Base-by-base conservation (phyloP, 1,284 basidiomycete genomes). In the Sparassis latifolia region DNA sequence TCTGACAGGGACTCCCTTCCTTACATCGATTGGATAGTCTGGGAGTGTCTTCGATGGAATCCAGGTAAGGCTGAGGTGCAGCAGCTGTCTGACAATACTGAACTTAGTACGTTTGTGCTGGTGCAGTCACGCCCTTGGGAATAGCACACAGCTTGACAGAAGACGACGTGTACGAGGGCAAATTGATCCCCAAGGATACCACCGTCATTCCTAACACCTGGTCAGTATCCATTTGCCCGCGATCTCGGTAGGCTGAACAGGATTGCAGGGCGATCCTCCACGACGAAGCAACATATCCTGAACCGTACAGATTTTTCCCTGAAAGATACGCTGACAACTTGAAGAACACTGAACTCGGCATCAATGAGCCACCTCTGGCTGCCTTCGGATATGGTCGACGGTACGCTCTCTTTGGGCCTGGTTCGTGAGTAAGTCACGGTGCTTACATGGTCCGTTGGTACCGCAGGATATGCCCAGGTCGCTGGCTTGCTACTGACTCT, bases 351-450 rank as follows among this genome's bases (percentile, higher is more conserved):
- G 52, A 58, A 39, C 54, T 54, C 3, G 61, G 60, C 3, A 63
- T 65, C 48, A 71, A 70, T 42, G 64, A 58, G 32, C 55, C 61
- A 29, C 68, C 69, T 30, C 50, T 52, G 39, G 52, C 57, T 10
- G 60, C 58, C 4, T 65, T 63, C 49, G 62, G 61, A 20, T 65
- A 61, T 49, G 64, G 60, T 32, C 47, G 73, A 61, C 63, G 76
- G 75, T 74, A 41, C 46, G 9, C 42, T 4, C 27, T 10, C 29
- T 40, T 3, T 20, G 12, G 2, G 42, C 35, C 9, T 41, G 40
- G n/a, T 48, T 6, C 28, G 29, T 38, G 35, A 20, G 20, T 20
- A 20, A 20, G 20, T 20, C 20, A 20, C 20, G 20, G 35, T 38
- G 35, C 9, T 9, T n/a, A n/a, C 35, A 7, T n/a, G 35, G 35